A percentile compares a stretch with the other conserved stretches of the same genome.
Evolutionary conservation across 441 rosid species (phyloP).

Genomic region (Gossypium schwendimanii): DNA sequence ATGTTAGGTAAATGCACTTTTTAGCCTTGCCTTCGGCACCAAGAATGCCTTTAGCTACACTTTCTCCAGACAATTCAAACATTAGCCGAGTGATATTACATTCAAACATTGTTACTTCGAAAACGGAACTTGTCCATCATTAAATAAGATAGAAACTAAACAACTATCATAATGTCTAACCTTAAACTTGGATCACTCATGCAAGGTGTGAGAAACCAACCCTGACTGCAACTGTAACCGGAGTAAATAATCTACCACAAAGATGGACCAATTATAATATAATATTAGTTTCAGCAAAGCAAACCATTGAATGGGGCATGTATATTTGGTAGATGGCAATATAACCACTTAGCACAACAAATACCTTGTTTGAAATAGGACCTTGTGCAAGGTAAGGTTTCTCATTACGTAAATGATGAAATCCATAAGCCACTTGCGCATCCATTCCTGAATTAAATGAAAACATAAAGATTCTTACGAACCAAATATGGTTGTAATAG

Average conservation of each 20-base stretch:
- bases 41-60: background rate
- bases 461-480: background rate
- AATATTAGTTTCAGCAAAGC: constrained; percentile 1
- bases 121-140: background rate
- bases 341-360: background rate
- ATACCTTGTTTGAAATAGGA: constrained; percentile 86
- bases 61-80: background rate
- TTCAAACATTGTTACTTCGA: background rate
- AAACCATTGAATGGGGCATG: background rate
- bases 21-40: background rate
- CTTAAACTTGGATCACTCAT: constrained; percentile 74
- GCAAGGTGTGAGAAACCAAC: constrained; percentile 95
- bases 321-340: background rate
- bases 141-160: background rate
- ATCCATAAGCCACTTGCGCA: constrained; percentile 94
- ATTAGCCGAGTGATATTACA: background rate
- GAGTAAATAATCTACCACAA: constrained; percentile 73
- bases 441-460: constrained; percentile 70
- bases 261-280: constrained; percentile 14
- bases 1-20: background rate
- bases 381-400: constrained; percentile 93
- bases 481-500: background rate
- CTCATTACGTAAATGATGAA: constrained; percentile 85
- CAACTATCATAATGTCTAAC: constrained; percentile 29
- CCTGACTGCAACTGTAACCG: constrained; percentile 82